Base-by-base conservation (phyloP, 495 filamentous ascomycete genomes). In the Stereocaulon alpinum region DNA sequence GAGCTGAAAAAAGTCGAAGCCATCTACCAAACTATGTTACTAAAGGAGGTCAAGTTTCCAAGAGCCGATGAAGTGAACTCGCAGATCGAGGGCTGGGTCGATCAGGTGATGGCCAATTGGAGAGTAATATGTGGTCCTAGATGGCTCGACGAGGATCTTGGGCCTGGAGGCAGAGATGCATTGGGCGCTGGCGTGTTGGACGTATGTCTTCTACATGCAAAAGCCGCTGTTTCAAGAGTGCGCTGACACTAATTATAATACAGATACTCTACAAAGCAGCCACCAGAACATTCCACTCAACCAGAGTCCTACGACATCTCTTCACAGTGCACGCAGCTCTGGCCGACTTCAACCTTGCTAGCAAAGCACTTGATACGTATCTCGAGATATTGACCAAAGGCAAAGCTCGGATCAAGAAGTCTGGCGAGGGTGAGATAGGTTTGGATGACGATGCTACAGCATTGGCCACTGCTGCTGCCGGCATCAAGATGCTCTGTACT, bases 241-340 rank as follows among this genome's bases (percentile, higher is more conserved):
- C 20, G 27, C 49, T 29, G 43, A 59, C 32, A 42, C 52, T 22
- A 45, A 55, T 42, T 40, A 2, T 9, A 15, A 30, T 14, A 50
- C 63, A 94, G 72, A 86, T 89, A 30, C 74, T 96, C 11, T 95
- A 95, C 65, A 82, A 86, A 20, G 90, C 91, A 30, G 87, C 93
- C 11, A 87, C 86, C 2, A 94, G 91, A 71, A 94, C 90, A 0
- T 98, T 90, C 64, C 93, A 97, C 67, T 97, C 94, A 2, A 92
- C 91, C 6, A 71, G 86, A 24, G 84, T 97, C 55, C 73, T 98
- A 32, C 78, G 92, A 56, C 85, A 94, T 67, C 77, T 98, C 1
- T 97, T 97, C 63, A 87, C 84, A 15, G 85, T 95, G 6, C 93
- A 97, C 71, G 76, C 86, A 3, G 77, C 88, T 2, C 74, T 95